Percentiles rank a stretch among this genome's conserved stretches.
These are phyloP conservation scores for Sarocladium kiliense DNA, from an alignment of 2,329 filamentous ascomycete genomes.

Conservation along the genomic window DNA sequence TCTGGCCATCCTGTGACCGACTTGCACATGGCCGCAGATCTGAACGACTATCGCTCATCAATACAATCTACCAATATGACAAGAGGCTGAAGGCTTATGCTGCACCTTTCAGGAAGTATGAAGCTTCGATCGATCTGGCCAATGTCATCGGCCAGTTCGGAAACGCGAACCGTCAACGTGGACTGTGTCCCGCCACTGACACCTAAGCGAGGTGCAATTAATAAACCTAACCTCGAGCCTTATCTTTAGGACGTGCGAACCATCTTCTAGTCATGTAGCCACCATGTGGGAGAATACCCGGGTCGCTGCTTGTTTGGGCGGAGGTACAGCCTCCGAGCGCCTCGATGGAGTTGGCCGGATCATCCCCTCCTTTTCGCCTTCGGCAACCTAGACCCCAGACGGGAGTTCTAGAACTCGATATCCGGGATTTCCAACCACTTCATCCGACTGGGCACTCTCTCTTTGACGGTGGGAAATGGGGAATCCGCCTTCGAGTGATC, in stretches of 20 bases:
- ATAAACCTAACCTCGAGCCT: slow-evolving; percentile 5
- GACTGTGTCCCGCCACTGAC: not conserved
- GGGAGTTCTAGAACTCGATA: not conserved
- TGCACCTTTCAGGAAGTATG: not conserved
- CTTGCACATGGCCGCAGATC: not conserved
- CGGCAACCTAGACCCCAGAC: not conserved
- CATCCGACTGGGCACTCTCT: slow-evolving; percentile 5
- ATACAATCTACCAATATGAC: not conserved
- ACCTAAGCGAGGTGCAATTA: slow-evolving; percentile 4
- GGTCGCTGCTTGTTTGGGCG: not conserved
- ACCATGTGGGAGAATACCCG: not conserved
- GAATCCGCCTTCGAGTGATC: not conserved
- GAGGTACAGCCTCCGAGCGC: not conserved
- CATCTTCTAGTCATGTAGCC: not conserved
- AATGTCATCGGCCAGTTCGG: not conserved
- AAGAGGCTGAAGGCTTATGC: not conserved
- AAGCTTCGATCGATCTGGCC: slow-evolving; percentile 1
- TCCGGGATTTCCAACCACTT: not conserved
- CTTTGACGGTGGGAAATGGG: not conserved
- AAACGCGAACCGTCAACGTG: not conserved
- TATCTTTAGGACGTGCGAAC: not conserved
- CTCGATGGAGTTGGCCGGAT: slow-evolving; percentile 8
- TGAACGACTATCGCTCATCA: not conserved
- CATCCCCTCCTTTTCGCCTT: slow-evolving; percentile 5
- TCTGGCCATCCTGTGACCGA: not conserved